Percentiles rank a stretch among this genome's conserved stretches.
These are phyloP conservation scores for Fusarium chlamydosporum DNA, from an alignment of 2,329 filamentous ascomycete species.

Conservation along the genomic window DNA sequence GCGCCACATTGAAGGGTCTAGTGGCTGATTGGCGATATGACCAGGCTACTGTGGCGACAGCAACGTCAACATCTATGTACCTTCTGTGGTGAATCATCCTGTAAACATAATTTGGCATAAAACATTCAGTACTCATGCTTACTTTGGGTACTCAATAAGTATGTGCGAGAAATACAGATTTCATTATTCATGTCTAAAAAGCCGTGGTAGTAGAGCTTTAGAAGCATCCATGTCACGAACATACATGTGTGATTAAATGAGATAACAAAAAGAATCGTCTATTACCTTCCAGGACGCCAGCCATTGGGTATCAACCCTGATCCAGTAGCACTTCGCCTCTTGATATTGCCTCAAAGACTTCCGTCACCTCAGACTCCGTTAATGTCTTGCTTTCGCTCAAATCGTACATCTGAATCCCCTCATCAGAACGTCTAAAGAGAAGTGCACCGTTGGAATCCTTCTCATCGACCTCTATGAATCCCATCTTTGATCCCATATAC, in stretches of 20 bases:
- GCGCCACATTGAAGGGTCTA: constrained; percentile 28
- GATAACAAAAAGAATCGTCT: constrained; percentile 4
- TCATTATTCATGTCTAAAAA: neutral
- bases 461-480: constrained; percentile 26
- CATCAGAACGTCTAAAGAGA: constrained; percentile 29
- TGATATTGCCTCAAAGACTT: constrained; percentile 8
- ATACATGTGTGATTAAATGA: neutral
- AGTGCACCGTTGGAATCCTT: constrained; percentile 32
- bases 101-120: neutral
- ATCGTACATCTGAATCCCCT: constrained; percentile 44
- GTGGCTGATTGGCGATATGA: constrained; percentile 39
- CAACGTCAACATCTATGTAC: neutral
- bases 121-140: neutral
- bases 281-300: constrained; percentile 20
- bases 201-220: neutral
- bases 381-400: constrained; percentile 14
- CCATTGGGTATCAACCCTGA: constrained; percentile 30
- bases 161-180: neutral
- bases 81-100: neutral
- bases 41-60: constrained; percentile 3
- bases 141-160: no score
- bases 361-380: constrained; percentile 13
- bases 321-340: constrained; percentile 9
- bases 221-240: neutral
- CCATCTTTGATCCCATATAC: constrained; percentile 13